These are phyloP conservation scores for Hypomyces perniciosus DNA, from an alignment of 2,329 filamentous ascomycete species.

Conservation along the genomic window DNA sequence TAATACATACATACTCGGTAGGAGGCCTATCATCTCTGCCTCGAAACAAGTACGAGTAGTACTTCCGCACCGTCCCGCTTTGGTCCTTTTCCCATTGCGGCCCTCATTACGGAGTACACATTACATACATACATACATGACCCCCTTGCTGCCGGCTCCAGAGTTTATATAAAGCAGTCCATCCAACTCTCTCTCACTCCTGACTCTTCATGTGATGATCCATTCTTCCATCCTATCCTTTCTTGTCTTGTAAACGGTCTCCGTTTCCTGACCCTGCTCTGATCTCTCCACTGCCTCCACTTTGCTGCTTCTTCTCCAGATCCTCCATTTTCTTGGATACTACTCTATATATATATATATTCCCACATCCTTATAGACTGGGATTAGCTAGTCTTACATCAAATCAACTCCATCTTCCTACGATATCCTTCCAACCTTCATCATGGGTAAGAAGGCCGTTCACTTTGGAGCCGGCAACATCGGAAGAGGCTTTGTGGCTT, in stretches of 20 bases:
- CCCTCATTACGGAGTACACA: not conserved
- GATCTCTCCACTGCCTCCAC: not conserved
- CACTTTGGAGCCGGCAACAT: conserved; percentile 87
- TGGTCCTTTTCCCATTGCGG: too few relatives aligned
- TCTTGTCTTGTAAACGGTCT: too few relatives aligned
- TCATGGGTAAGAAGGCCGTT: conserved; percentile 62
- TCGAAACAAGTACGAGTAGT: too few relatives aligned
- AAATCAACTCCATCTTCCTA: conserved; percentile 9
- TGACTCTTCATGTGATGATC: not conserved
- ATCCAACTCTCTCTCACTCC: not conserved
- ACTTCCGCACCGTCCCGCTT: too few relatives aligned
- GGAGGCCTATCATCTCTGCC: too few relatives aligned
- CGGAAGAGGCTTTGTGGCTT: conserved; percentile 77
- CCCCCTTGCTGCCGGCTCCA: not conserved
- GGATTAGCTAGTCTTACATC: not conserved
- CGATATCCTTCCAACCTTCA: conserved; percentile 28
- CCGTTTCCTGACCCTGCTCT: too few relatives aligned
- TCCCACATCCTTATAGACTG: not conserved
- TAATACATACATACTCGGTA: too few relatives aligned
- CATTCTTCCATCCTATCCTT: not conserved
- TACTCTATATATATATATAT: too few relatives aligned
- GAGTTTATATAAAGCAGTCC: not conserved
- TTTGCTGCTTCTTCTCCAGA: conserved; percentile 1
- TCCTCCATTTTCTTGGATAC: not conserved
- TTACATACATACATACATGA: not conserved